Conservation (phyloP, 257 asterid species). For the Ballota nigra region DNA sequence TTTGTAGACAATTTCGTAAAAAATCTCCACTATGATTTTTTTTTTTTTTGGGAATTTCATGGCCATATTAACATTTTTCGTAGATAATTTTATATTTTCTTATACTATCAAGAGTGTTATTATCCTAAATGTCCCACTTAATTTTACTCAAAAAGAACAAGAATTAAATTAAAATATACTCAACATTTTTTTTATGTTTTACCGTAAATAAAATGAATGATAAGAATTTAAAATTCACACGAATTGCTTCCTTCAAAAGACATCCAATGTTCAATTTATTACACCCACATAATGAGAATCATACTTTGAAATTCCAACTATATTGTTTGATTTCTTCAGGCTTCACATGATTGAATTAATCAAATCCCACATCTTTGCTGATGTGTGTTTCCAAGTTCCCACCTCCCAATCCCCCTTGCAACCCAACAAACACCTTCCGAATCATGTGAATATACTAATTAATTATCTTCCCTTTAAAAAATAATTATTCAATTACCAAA, state of each 20-base stretch:
- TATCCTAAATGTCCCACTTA: too few relatives aligned
- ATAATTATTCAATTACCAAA: neutral
- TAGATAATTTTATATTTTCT: too few relatives aligned
- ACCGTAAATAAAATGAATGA: neutral
- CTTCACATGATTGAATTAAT: neutral
- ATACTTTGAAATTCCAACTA: neutral
- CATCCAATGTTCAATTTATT: neutral
- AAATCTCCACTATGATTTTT: too few relatives aligned
- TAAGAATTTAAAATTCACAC: too few relatives aligned
- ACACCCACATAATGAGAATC: neutral
- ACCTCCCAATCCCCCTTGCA: constrained; percentile 38
- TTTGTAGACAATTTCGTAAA: too few relatives aligned
- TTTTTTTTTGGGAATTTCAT: too few relatives aligned
- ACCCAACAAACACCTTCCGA: constrained; percentile 34
- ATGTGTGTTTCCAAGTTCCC: constrained; percentile 37
- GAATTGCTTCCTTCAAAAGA: neutral
- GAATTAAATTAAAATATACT: too few relatives aligned
- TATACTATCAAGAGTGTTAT: too few relatives aligned
- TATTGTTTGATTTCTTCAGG: constrained; percentile 8
- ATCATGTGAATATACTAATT: constrained; percentile 41
- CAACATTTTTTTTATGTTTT: neutral
- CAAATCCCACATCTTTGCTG: constrained; percentile 14
- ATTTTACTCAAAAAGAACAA: too few relatives aligned
- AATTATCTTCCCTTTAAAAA: neutral
- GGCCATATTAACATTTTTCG: too few relatives aligned